Percentiles rank a stretch among this genome's conserved stretches.
Evolutionary conservation across 495 filamentous ascomycete genomes (phyloP).

Genomic region (Achaetomiella virescens): DNA sequence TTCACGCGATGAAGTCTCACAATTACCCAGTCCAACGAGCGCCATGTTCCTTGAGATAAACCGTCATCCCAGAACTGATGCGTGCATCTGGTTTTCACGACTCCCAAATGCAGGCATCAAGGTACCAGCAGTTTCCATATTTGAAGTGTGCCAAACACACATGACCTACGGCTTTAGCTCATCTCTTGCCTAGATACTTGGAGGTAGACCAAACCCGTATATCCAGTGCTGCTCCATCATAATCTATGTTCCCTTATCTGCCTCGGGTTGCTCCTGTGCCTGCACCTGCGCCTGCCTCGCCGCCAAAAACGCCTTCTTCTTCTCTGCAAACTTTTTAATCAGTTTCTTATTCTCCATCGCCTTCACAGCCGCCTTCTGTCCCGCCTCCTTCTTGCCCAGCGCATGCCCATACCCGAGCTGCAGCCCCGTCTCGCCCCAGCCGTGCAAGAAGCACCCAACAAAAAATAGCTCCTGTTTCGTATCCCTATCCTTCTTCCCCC

Average conservation of each 20-base stretch:
- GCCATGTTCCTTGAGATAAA: too few relatives aligned
- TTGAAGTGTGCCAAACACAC: too few relatives aligned
- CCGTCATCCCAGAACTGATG: too few relatives aligned
- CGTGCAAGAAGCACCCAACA: conserved; percentile 65
- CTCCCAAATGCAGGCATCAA: too few relatives aligned
- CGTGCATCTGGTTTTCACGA: too few relatives aligned
- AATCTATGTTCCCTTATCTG: neutral
- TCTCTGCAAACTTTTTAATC: conserved; percentile 48
- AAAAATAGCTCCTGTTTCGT: conserved; percentile 54
- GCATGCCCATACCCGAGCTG: conserved; percentile 64
- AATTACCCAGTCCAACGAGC: too few relatives aligned
- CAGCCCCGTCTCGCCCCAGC: conserved; percentile 62
- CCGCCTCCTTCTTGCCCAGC: conserved; percentile 66
- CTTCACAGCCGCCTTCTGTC: conserved; percentile 59
- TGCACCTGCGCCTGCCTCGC: conserved; percentile 15
- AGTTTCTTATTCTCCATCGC: conserved; percentile 56
- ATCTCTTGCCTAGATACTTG: neutral
- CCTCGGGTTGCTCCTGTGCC: conserved; percentile 1
- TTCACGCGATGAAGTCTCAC: too few relatives aligned
- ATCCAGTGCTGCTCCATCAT: neutral
- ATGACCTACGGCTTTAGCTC: neutral
- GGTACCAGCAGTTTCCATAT: too few relatives aligned
- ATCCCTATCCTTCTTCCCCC: conserved; percentile 48
- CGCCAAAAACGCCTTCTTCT: conserved; percentile 39
- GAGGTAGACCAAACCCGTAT: too few relatives aligned